Conservation (phyloP, 2,329 filamentous ascomycete genomes). For the Waltergamsia citrina region DNA sequence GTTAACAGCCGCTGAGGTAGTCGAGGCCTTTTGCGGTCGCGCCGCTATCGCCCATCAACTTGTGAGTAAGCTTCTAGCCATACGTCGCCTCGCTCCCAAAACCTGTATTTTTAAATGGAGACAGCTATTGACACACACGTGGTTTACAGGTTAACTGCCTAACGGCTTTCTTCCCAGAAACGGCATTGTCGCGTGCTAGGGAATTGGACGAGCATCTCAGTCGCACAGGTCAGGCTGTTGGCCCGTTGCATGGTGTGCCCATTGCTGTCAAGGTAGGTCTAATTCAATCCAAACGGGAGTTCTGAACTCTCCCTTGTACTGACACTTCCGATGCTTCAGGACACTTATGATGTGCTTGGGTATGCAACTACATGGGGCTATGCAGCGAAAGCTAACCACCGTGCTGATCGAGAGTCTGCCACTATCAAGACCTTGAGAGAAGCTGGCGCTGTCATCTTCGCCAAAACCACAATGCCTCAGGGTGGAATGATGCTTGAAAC, state of each 20-base stretch:
- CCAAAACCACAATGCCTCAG: slow-evolving; percentile 49
- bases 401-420: slow-evolving; percentile 32
- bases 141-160: slow-evolving; percentile 1
- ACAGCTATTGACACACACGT: background rate
- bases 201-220: slow-evolving; percentile 35
- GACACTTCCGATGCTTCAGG: too few relatives aligned
- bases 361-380: slow-evolving; percentile 57
- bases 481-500: slow-evolving; percentile 62
- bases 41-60: slow-evolving; percentile 1
- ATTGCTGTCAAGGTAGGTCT: slow-evolving; percentile 50
- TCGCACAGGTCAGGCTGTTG: slow-evolving; percentile 35
- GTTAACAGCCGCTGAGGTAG: background rate
- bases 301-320: background rate
- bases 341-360: slow-evolving; percentile 56
- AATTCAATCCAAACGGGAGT: background rate
- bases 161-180: background rate
- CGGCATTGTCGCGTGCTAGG: background rate
- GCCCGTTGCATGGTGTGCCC: slow-evolving; percentile 57
- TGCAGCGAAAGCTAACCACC: slow-evolving; percentile 48
- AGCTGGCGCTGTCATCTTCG: slow-evolving; percentile 44
- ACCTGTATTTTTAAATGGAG: background rate
- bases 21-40: slow-evolving; percentile 1
- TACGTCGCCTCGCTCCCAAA: background rate
- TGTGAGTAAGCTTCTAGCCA: background rate
- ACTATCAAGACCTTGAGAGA: slow-evolving; percentile 30